Conservation (phyloP, 2,329 filamentous ascomycete species). For the Colletotrichum acutatum region DNA sequence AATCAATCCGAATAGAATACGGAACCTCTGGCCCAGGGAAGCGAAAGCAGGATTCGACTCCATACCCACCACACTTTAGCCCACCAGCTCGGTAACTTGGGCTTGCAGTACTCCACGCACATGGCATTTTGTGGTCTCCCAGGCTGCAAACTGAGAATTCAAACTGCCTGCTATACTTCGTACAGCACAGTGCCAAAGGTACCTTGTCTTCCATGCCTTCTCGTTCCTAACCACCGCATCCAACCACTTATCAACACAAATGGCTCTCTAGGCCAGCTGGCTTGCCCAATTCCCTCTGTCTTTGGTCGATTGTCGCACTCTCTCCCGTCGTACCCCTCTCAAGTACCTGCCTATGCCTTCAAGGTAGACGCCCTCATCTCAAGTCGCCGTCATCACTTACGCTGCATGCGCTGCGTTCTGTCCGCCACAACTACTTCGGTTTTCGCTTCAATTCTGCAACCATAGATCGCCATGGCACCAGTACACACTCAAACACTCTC, state of each 20-base stretch:
- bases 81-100: not conserved
- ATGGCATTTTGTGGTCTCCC: not conserved
- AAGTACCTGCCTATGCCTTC: not conserved
- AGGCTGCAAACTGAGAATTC: not conserved
- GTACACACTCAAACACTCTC: not conserved
- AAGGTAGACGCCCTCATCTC: constrained; percentile 1
- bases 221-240: constrained; percentile 16
- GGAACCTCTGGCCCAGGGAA: not conserved
- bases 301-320: not conserved
- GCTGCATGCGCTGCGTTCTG: constrained; percentile 21
- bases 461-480: not conserved
- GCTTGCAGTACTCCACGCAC: not conserved
- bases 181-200: not conserved
- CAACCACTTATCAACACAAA: not conserved
- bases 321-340: not conserved
- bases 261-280: not conserved
- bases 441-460: not conserved
- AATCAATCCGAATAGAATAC: not conserved
- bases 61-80: not conserved
- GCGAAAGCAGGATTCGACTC: not conserved
- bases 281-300: not conserved
- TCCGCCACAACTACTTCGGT: not conserved
- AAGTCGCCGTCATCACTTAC: not conserved
- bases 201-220: not conserved
- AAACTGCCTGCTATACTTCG: not conserved